Evolutionary conservation across 2,329 filamentous ascomycete species (phyloP), one percentile per base, ranked within the genome.

Genomic region (Zelopaecilomyces penicillatus): DNA sequence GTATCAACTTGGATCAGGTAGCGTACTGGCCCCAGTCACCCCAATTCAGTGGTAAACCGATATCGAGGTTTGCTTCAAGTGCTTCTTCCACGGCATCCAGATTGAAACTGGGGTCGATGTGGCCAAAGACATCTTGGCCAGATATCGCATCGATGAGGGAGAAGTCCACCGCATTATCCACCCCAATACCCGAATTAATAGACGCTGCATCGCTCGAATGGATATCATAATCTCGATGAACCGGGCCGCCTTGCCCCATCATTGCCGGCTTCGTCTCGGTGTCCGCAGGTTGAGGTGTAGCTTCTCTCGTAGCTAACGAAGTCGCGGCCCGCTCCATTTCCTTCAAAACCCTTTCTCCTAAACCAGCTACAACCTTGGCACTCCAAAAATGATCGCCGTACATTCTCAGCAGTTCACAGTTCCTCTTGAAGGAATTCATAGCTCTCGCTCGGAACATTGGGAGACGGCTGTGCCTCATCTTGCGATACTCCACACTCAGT

Each of bases 401-500:
- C 10, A 67, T 64, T 26, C 71, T 67, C 4, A 83, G 61, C 31
- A 78, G 65, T 2, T 70, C 65, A 8, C 76, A 77, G 35, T 78
- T 75, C 37, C 68, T 69, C 41, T 70, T 68, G 53, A 83, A 82
- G 0, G 73, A 65, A 10, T 65, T 66, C 50, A 75, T 72, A 5
- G 75, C 73, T n/a, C 78, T 65, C 0, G 68, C 67, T 4, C 77
- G 71, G 48, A 79, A 80, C 67, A 80, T 75, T 1, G 77, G 72
- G 0, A 80, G 62, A 9, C 71, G 71, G 45, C 75, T 79, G 51
- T 80, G 75, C 2, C 78, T 69, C 76, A 82, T 79, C 54, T 82
- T 81, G 37, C 76, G 71, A 50, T 82, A 83, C 9, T 76, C 74
- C 1, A 82, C 76, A 39, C 75, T 80, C 1, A 83, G 66, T 0